Base-by-base conservation (phyloP, 208 protist species). In the Leishmania tarentolae region DNA sequence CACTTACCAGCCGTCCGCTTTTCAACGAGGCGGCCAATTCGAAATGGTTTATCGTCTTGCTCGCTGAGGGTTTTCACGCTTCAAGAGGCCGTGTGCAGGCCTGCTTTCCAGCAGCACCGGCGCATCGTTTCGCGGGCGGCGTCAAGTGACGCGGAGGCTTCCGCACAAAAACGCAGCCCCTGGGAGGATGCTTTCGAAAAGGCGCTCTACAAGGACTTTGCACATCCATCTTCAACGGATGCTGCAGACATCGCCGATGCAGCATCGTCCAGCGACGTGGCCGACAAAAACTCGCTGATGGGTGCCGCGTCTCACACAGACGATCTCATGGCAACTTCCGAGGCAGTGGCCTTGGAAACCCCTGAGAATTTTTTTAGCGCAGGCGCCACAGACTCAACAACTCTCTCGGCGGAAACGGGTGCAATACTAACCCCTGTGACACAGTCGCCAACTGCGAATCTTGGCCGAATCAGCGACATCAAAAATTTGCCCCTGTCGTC, bases 151-250 rank as follows among this genome's bases (percentile, higher is more conserved):
- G 42, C 65, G 0, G 6, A 44, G 9, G 7, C 65, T 2, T 47
- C 42, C 11, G 6, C 46, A 31, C 46, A 70, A 28, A 6, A 57
- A 31, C 44, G 7, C 40, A 84, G 69, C 42, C 57, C 68, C 3
- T 37, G 53, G 4, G 81, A 84, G 24, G 57, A 42, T 2, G 70
- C 76, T 5, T 84, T 84, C 44, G 81, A 84, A 2, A 76, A 76
- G 28, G 81, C 76, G 47, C 78, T 84, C 37, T 66, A 74, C 13
- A 77, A 42, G 21, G 76, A 28, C 59, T 66, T 76, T 28, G 24
- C 70, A 3, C 81, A 31, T 35, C 70, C 42, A 19, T 69, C 80
- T 28, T 6, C 35, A 8, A 24, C 42, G 9, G 3, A 15, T n/a
- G 15, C n/a, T 35, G 17, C 65, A 7, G 78, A 52, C 40, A 11